Evolutionary conservation across 2,329 filamentous ascomycete genomes (phyloP), one percentile per base, ranked within the genome.

Genomic region (Trichophyton schoenleinii): DNA sequence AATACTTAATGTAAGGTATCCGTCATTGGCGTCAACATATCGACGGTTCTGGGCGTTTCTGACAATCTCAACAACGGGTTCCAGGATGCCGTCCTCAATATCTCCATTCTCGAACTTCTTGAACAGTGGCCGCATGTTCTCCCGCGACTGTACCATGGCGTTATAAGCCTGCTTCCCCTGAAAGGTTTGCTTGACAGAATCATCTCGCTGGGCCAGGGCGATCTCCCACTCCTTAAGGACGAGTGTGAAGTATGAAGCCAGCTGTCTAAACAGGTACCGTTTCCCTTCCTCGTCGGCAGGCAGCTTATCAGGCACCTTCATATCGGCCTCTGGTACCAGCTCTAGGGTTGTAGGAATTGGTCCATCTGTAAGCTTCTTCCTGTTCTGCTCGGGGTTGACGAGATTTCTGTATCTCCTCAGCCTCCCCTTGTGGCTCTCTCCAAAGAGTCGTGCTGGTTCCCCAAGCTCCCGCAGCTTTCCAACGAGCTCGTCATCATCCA

Each of bases 21-120:
- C 91, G 72, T 99, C 89, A 71, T 97, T 97, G 38, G 94, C 94
- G 75, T 96, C 89, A 55, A 99, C 92, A 71, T 99, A 99, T 65
- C 89, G 84, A 63, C 91, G 83, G 71, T 91, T 86, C 75, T 99
- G 94, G 3, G 92, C 90, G 28, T 91, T 88, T 69, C 88, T 83
- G 34, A 96, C 91, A 67, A 99, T 96, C 74, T 96, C 91, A 13
- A 95, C 83, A 7, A 99, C 83, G 20, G 91, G 89, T 62, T 86
- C 83, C 28, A 97, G 78, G 38, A 96, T 83, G 42, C 84, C 85
- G 66, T 91, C 85, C 65, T 94, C 87, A 5, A 96, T 74, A 61
- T 91, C 88, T 22, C 81, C 83, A 64, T 86, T 86, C 72, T 97
- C 92, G 64, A 99, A 86, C 69, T 90, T 91, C 62, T 88, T 87